Percentiles rank a stretch among this genome's conserved stretches.
Conservation (phyloP, 2,329 filamentous ascomycete genomes). For the Graphium sp. region DNA sequence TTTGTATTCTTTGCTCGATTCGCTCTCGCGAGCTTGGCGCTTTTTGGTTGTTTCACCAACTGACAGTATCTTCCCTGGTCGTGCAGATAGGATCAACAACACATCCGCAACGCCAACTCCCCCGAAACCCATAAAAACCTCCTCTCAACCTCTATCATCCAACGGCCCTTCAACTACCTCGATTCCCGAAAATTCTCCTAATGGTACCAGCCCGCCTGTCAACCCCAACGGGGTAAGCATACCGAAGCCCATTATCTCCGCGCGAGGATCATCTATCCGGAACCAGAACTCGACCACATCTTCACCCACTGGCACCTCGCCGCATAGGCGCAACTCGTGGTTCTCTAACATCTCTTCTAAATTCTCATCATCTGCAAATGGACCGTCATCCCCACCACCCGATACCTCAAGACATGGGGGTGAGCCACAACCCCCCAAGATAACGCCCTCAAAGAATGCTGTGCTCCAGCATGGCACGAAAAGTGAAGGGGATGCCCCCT, state of each 20-base stretch:
- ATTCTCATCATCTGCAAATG: constrained; percentile 48
- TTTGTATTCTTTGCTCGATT: too few species aligned
- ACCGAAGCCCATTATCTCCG: constrained; percentile 1
- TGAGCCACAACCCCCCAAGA: constrained; percentile 2
- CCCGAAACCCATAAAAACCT: background rate
- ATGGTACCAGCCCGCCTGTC: background rate
- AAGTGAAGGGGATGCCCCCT: constrained; percentile 44
- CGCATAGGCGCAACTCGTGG: constrained; percentile 61
- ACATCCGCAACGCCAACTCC: constrained; percentile 11
- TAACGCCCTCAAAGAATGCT: constrained; percentile 29
- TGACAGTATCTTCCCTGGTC: too few species aligned
- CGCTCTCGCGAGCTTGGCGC: too few species aligned
- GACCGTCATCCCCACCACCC: constrained; percentile 8
- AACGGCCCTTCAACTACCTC: background rate
- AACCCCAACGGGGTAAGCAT: constrained; percentile 2
- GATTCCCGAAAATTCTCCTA: constrained; percentile 1
- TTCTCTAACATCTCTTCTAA: constrained; percentile 87
- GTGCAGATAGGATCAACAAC: constrained; percentile 15
- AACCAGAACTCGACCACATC: constrained; percentile 1
- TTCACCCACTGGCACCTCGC: background rate
- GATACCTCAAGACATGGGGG: constrained; percentile 3
- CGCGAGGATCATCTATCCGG: background rate
- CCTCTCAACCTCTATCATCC: background rate
- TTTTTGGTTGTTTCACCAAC: too few species aligned
- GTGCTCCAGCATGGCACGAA: constrained; percentile 39